These are phyloP conservation scores for Lentithecium fluviatile DNA, from an alignment of 495 filamentous ascomycete species.

Conservation along the genomic window DNA sequence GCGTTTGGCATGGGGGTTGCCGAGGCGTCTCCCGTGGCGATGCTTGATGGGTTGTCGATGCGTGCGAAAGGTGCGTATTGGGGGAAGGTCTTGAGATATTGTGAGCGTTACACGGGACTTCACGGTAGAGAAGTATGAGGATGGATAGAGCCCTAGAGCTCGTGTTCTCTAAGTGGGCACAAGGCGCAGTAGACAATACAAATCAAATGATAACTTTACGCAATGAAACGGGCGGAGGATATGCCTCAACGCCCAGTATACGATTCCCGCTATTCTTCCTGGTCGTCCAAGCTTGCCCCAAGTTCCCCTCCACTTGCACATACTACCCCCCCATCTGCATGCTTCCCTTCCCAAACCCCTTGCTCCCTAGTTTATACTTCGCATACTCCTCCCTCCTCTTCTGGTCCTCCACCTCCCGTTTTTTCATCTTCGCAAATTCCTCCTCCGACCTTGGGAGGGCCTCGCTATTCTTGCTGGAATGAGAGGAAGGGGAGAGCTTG, in stretches of 20 bases:
- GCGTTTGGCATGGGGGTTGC: too few species aligned
- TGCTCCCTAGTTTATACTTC: background rate
- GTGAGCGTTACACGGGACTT: too few species aligned
- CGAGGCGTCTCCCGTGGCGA: too few species aligned
- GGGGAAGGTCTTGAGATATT: too few species aligned
- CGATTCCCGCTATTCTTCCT: background rate
- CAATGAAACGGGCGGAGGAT: too few species aligned
- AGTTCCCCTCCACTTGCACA: background rate
- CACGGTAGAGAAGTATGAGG: too few species aligned
- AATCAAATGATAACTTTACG: too few species aligned
- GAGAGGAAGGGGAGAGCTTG: background rate
- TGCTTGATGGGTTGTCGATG: too few species aligned
- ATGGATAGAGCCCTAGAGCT: too few species aligned
- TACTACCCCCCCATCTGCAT: conserved; percentile 10
- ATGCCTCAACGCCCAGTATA: background rate
- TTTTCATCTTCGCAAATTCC: conserved; percentile 8
- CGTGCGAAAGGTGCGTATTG: too few species aligned
- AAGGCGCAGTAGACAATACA: too few species aligned
- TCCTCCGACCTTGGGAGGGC: background rate
- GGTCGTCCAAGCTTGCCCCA: background rate
- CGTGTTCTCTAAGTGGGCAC: too few species aligned
- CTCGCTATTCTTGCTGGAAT: background rate
- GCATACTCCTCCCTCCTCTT: background rate
- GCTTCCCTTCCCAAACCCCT: background rate
- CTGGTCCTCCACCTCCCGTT: background rate